Percentiles rank a stretch among this genome's conserved stretches.
phyloP scores from a whole-genome alignment of 169 alveolate species.

The Babesia ovis region DNA sequence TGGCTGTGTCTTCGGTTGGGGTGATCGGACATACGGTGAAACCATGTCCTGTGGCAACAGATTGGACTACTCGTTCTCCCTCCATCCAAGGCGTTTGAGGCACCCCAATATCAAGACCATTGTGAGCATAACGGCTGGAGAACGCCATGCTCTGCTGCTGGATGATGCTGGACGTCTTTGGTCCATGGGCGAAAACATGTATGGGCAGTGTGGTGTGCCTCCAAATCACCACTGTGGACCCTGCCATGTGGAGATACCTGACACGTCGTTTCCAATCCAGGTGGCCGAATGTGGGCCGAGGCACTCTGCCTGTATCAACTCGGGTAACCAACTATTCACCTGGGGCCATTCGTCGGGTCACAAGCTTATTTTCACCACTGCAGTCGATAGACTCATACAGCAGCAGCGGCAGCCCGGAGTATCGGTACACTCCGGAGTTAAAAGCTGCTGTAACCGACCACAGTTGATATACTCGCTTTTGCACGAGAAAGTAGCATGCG shows the following conservation, averaged over 20 bases:
- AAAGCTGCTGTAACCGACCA: constrained; percentile 71
- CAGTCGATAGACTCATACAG: constrained; percentile 72
- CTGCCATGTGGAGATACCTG: constrained; percentile 46
- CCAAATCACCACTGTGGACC: constrained; percentile 74
- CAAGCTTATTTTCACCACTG: constrained; percentile 80
- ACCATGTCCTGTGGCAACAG: constrained; percentile 23
- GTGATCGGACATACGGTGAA: constrained; percentile 83
- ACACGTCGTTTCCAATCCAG: constrained; percentile 64
- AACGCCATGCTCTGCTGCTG: constrained; percentile 77
- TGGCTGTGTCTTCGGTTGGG: constrained; percentile 76
- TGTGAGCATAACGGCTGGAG: constrained; percentile 78
- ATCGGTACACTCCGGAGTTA: constrained; percentile 79
- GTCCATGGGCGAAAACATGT: constrained; percentile 80
- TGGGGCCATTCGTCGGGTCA: constrained; percentile 88
- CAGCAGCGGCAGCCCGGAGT: constrained; percentile 84
- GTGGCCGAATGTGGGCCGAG: constrained; percentile 76
- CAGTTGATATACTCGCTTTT: constrained; percentile 73
- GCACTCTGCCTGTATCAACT: constrained; percentile 81
- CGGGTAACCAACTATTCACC: constrained; percentile 76
- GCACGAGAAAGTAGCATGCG: constrained; percentile 77
- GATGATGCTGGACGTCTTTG: constrained; percentile 73
- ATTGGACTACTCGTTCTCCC: constrained; percentile 52
- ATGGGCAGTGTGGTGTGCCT: constrained; percentile 83
- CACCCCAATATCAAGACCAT: constrained; percentile 49
- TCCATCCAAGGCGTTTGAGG: constrained; percentile 61